phyloP scores from a whole-genome alignment of 164 flowering plant genomes.

The Magnolia sinica region DNA sequence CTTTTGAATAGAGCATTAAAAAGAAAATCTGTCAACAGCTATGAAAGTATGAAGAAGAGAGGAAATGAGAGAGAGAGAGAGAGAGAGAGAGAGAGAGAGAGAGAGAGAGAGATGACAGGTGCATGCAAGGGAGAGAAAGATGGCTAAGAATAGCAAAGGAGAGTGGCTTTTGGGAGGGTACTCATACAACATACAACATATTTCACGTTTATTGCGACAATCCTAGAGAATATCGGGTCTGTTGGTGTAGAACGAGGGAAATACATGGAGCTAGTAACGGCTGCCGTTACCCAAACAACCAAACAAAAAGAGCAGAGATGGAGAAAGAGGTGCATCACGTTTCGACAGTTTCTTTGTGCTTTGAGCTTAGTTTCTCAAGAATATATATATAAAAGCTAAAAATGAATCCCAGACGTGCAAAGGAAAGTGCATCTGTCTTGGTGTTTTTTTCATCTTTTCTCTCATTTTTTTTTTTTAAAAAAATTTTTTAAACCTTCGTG shows the following conservation, averaged over 20 bases:
- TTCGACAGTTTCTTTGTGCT: constrained; percentile 21
- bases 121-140: constrained; percentile 10
- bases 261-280: constrained; percentile 7
- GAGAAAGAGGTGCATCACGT: background rate
- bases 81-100: constrained; percentile 7
- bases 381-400: background rate
- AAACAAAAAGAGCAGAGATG: background rate
- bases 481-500: background rate
- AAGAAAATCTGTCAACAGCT: background rate
- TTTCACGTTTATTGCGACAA: constrained; percentile 23
- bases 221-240: constrained; percentile 21
- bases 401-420: background rate
- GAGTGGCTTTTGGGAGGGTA: constrained; percentile 6
- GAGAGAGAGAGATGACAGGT: constrained; percentile 1
- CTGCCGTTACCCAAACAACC: background rate
- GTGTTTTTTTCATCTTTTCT: background rate
- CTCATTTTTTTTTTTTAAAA: too few species aligned
- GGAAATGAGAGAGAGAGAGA: constrained; percentile 1
- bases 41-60: background rate
- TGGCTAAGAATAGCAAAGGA: constrained; percentile 4
- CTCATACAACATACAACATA: constrained; percentile 6
- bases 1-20: constrained; percentile 2
- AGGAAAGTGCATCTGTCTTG: background rate
- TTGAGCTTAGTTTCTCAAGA: constrained; percentile 1
- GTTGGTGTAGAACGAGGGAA: background rate